Evolutionary conservation across 495 filamentous ascomycete genomes (phyloP).

Genomic region (Hypomontagnella submonticulosa): DNA sequence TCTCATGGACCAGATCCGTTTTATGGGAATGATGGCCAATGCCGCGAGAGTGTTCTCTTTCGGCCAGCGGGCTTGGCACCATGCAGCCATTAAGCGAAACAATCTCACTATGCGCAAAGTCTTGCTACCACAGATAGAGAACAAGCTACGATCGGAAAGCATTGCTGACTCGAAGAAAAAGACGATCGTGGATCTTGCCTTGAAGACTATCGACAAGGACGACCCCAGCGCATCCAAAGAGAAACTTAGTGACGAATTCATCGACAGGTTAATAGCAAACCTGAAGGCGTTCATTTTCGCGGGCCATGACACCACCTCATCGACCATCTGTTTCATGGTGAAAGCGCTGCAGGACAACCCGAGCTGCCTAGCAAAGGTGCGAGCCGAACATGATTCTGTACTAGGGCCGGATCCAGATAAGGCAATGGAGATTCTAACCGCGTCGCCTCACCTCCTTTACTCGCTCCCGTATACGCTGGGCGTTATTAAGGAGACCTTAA

Average conservation of each 20-base stretch:
- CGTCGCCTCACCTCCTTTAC: conserved; percentile 48
- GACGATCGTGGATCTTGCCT: conserved; percentile 45
- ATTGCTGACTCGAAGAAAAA: conserved; percentile 30
- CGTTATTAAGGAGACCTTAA: conserved; percentile 60
- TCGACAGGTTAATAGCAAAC: conserved; percentile 43
- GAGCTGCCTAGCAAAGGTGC: conserved; percentile 50
- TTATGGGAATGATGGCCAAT: conserved; percentile 34
- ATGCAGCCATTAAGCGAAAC: conserved; percentile 33
- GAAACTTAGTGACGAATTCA: conserved; percentile 37
- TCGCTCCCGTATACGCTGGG: conserved; percentile 57
- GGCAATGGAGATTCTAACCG: conserved; percentile 29
- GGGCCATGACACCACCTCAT: conserved; percentile 60
- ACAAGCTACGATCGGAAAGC: conserved; percentile 32
- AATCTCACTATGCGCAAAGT: conserved; percentile 42
- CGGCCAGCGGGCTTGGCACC: conserved; percentile 39
- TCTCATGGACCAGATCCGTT: conserved; percentile 35
- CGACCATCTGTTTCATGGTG: conserved; percentile 51
- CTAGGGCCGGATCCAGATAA: conserved; percentile 42
- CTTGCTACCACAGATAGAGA: conserved; percentile 44
- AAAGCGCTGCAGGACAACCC: conserved; percentile 58
- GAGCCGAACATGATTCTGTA: conserved; percentile 59
- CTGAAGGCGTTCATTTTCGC: conserved; percentile 56
- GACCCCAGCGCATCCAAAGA: conserved; percentile 31
- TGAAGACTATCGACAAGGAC: conserved; percentile 45
- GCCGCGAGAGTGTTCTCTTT: conserved; percentile 22